phyloP scores from a whole-genome alignment of 371 early-diverging fungal genomes.

The Syncephalis fuscata region DNA sequence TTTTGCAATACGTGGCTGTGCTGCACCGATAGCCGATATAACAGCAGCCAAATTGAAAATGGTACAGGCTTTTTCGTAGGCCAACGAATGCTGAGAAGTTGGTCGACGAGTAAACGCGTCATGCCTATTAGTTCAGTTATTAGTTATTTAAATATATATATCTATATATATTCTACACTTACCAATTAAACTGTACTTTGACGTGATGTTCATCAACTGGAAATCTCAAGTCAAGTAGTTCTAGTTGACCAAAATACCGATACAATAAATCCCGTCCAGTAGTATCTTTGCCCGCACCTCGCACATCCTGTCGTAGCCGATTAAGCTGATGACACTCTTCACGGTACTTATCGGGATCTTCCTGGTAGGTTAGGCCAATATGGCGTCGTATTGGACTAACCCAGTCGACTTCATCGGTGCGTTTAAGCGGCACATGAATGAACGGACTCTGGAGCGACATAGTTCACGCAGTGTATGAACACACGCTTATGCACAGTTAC shows the following conservation, averaged over 20 bases:
- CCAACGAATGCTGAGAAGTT: constrained; percentile 71
- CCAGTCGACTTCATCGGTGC: constrained; percentile 85
- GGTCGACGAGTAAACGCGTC: constrained; percentile 58
- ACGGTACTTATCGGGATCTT: constrained; percentile 79
- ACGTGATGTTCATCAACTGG: constrained; percentile 81
- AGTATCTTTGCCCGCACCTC: constrained; percentile 79
- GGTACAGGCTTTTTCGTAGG: constrained; percentile 89
- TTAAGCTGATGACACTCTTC: constrained; percentile 71
- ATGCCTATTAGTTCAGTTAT: constrained; percentile 33
- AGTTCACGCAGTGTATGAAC: too few relatives aligned
- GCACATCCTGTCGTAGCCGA: constrained; percentile 85
- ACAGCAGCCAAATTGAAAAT: constrained; percentile 87
- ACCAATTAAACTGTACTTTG: constrained; percentile 81
- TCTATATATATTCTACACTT: constrained; percentile 3
- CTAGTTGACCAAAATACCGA: constrained; percentile 91
- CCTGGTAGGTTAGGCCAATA: constrained; percentile 70
- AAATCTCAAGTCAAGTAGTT: constrained; percentile 83
- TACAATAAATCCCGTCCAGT: constrained; percentile 86
- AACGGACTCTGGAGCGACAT: constrained; percentile 12
- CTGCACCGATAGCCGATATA: constrained; percentile 47
- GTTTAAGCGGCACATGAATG: constrained; percentile 49
- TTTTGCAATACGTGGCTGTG: constrained; percentile 54
- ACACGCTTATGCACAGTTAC: too few relatives aligned
- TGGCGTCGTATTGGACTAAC: constrained; percentile 58
- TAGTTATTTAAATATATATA: not conserved